Conservation (phyloP, 2,329 filamentous ascomycete species). For the Orbilia javanica region DNA sequence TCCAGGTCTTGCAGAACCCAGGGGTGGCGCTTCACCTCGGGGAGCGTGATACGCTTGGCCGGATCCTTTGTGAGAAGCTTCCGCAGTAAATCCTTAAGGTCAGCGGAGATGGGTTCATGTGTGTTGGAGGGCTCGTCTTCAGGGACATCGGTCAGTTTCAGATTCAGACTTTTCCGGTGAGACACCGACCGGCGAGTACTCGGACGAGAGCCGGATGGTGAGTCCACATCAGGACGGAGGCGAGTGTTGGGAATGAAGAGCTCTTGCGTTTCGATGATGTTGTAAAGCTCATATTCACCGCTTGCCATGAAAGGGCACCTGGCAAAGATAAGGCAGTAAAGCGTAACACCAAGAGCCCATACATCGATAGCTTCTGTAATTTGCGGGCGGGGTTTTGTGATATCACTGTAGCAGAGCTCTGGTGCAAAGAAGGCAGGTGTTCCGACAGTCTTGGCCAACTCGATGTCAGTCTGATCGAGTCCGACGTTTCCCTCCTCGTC, state of each 20-base stretch:
- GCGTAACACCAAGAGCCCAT: slow-evolving; percentile 94
- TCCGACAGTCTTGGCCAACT: slow-evolving; percentile 97
- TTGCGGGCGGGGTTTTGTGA: slow-evolving; percentile 72
- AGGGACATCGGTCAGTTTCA: slow-evolving; percentile 53
- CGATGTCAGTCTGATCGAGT: slow-evolving; percentile 85
- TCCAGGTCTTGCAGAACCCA: slow-evolving; percentile 87
- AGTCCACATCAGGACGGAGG: slow-evolving; percentile 72
- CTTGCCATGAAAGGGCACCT: slow-evolving; percentile 93
- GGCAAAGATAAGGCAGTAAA: slow-evolving; percentile 95
- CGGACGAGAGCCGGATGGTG: slow-evolving; percentile 50
- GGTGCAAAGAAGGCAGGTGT: slow-evolving; percentile 98
- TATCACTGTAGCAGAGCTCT: slow-evolving; percentile 87
- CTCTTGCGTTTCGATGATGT: slow-evolving; percentile 90
- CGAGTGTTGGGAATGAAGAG: slow-evolving; percentile 86
- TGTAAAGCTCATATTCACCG: slow-evolving; percentile 92
- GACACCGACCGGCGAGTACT: slow-evolving; percentile 66
- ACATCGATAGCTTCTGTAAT: slow-evolving; percentile 95
- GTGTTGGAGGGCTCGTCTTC: slow-evolving; percentile 62
- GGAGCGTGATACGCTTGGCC: slow-evolving; percentile 84
- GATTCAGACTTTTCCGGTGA: slow-evolving; percentile 63
- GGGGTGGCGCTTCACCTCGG: slow-evolving; percentile 91
- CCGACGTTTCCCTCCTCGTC: slow-evolving; percentile 81
- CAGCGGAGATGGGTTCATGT: slow-evolving; percentile 87
- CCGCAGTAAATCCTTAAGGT: slow-evolving; percentile 81
- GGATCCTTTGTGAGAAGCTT: slow-evolving; percentile 91